Conservation (phyloP, 768 basidiomycete species). For the Cubamyces lactineus region DNA sequence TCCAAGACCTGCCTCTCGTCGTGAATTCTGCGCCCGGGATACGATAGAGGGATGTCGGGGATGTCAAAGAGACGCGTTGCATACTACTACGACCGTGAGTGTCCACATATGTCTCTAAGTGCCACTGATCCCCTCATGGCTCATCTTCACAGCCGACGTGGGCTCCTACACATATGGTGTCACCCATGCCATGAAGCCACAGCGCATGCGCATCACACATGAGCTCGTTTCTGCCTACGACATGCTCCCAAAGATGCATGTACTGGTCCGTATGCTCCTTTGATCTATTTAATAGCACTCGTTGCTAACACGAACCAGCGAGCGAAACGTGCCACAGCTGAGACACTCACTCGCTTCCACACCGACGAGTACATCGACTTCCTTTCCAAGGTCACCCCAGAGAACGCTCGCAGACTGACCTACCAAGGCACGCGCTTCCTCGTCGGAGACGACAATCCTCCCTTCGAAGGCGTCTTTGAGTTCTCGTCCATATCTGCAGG, state of each 20-base stretch:
- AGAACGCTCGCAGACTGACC: conserved; percentile 85
- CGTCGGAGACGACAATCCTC: conserved; percentile 90
- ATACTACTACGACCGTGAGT: conserved; percentile 78
- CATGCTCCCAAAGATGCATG: conserved; percentile 93
- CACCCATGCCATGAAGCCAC: conserved; percentile 95
- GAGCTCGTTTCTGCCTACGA: conserved; percentile 89
- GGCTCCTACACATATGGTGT: conserved; percentile 81
- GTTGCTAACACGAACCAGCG: conserved; percentile 26
- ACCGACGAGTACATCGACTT: conserved; percentile 99
- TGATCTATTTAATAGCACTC: background rate
- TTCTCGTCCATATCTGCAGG: conserved; percentile 97
- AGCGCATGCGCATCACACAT: conserved; percentile 92
- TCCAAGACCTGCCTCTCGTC: too few species aligned
- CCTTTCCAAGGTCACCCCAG: conserved; percentile 84
- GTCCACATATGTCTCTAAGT: background rate
- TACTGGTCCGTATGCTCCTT: conserved; percentile 64
- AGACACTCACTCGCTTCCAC: conserved; percentile 87
- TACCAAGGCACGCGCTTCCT: conserved; percentile 80
- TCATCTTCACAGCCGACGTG: conserved; percentile 57
- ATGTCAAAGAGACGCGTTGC: conserved; percentile 79
- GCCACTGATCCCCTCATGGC: background rate
- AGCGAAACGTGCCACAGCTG: conserved; percentile 39
- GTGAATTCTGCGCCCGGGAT: too few species aligned
- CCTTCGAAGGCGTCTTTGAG: conserved; percentile 96
- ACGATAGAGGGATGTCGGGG: too few species aligned